Percentiles rank a stretch among this genome's conserved stretches.
Evolutionary conservation across 2,329 filamentous ascomycete genomes (phyloP).

Genomic region (Phaeomoniella chlamydospora): DNA sequence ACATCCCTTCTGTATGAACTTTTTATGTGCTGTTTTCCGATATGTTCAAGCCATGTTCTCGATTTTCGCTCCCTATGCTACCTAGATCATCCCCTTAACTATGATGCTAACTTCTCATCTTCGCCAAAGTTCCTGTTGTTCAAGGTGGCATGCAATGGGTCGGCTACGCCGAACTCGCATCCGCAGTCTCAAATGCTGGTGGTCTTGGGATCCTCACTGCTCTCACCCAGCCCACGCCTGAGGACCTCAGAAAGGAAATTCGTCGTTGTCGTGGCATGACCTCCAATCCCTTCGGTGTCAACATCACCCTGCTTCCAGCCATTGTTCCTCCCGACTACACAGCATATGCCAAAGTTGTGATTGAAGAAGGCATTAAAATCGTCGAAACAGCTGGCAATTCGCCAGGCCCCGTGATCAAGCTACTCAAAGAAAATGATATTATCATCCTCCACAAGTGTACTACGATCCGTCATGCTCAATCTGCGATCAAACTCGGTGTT

Average conservation of each 20-base stretch:
- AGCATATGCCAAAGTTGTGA: conserved; percentile 81
- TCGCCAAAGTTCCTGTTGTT: conserved; percentile 28
- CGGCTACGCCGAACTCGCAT: conserved; percentile 36
- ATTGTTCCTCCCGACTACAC: conserved; percentile 83
- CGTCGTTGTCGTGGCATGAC: conserved; percentile 63
- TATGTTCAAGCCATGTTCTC: not conserved
- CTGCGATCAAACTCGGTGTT: conserved; percentile 83
- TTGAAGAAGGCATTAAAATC: conserved; percentile 81
- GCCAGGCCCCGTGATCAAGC: conserved; percentile 77
- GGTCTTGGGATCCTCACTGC: conserved; percentile 38
- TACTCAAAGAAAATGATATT: conserved; percentile 66
- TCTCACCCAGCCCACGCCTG: conserved; percentile 81
- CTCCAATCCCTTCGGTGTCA: conserved; percentile 62
- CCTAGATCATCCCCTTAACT: not conserved
- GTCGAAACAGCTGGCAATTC: conserved; percentile 89
- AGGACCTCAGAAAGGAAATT: conserved; percentile 88
- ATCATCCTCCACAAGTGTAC: conserved; percentile 96
- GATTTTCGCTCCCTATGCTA: conserved; percentile 1
- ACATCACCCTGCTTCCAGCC: conserved; percentile 83
- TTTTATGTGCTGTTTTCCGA: not conserved
- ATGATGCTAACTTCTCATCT: too few relatives aligned
- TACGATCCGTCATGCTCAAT: conserved; percentile 82
- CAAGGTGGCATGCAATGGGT: conserved; percentile 44
- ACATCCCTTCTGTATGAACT: conserved; percentile 1
- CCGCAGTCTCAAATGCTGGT: conserved; percentile 39